These are phyloP conservation scores for Jimgerdemannia flammicorona DNA, from an alignment of 192 early-diverging fungal species.

Conservation along the genomic window DNA sequence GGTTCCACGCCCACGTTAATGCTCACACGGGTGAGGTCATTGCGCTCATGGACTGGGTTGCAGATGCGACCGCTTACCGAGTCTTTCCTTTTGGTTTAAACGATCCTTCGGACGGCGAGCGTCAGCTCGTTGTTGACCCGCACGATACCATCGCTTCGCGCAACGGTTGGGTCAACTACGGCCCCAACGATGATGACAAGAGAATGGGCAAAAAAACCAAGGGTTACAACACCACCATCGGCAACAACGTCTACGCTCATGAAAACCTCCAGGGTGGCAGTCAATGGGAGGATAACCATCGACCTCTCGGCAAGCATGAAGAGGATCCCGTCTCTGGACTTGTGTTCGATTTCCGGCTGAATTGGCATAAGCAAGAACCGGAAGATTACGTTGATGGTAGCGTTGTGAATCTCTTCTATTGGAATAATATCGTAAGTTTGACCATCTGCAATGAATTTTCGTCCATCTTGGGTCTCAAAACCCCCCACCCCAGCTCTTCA, in stretches of 20 bases:
- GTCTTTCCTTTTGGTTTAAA: conserved; percentile 78
- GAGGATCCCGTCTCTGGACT: conserved; percentile 18
- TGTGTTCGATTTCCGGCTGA: conserved; percentile 74
- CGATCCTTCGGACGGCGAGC: conserved; percentile 71
- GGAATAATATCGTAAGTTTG: conserved; percentile 65
- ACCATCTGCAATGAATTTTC: too few relatives aligned
- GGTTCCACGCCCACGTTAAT: conserved; percentile 72
- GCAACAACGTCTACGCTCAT: conserved; percentile 93
- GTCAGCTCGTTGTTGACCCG: conserved; percentile 50
- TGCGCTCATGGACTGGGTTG: conserved; percentile 83
- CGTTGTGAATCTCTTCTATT: conserved; percentile 88
- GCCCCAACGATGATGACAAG: neutral
- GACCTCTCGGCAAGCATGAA: conserved; percentile 59
- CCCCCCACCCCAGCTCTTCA: neutral
- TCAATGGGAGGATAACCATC: conserved; percentile 71
- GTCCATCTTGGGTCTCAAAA: neutral
- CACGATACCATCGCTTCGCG: conserved; percentile 55
- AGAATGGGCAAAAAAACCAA: conserved; percentile 34
- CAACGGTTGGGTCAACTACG: conserved; percentile 73
- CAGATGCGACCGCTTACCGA: conserved; percentile 65
- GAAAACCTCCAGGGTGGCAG: conserved; percentile 72
- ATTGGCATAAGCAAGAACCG: conserved; percentile 58
- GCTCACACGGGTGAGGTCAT: conserved; percentile 57
- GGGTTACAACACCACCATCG: conserved; percentile 65
- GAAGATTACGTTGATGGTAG: conserved; percentile 71